phyloP scores from a whole-genome alignment of 192 early-diverging fungal species.

The Gamsiella multidivaricata region DNA sequence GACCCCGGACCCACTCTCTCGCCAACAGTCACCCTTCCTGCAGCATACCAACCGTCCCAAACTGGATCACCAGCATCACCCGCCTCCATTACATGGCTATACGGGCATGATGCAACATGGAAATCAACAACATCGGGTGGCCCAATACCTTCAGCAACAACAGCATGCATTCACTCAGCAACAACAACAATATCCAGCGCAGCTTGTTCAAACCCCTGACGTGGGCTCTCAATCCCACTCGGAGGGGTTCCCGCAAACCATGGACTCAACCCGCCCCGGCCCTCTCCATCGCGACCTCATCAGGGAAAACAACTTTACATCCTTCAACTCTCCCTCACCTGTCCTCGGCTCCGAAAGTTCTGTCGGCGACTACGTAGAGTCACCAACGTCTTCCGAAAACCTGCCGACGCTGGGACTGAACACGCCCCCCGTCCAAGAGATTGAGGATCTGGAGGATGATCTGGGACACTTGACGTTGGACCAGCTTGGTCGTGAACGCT shows the following conservation, averaged over 20 bases:
- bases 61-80: conserved; percentile 28
- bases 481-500: conserved; percentile 73
- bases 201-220: conserved; percentile 24
- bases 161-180: conserved; percentile 15
- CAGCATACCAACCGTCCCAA: conserved; percentile 12
- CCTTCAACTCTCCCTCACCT: conserved; percentile 41
- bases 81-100: conserved; percentile 28
- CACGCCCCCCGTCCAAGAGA: conserved; percentile 20
- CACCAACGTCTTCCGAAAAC: not conserved
- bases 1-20: not conserved
- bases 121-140: conserved; percentile 14
- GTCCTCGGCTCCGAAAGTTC: conserved; percentile 25
- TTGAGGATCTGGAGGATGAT: conserved; percentile 64
- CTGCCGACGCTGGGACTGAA: conserved; percentile 10
- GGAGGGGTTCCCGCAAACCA: conserved; percentile 7
- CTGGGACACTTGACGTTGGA: conserved; percentile 76
- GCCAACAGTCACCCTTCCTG: not conserved
- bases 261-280: conserved; percentile 1
- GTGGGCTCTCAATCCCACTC: not conserved
- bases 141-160: conserved; percentile 20
- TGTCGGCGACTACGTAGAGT: conserved; percentile 6
- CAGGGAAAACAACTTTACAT: conserved; percentile 15
- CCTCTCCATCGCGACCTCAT: conserved; percentile 27
- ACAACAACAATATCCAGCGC: conserved; percentile 10
- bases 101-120: conserved; percentile 4